These are phyloP conservation scores for Paramyrothecium sp. DNA, from an alignment of 2,329 filamentous ascomycete species.

Conservation along the genomic window DNA sequence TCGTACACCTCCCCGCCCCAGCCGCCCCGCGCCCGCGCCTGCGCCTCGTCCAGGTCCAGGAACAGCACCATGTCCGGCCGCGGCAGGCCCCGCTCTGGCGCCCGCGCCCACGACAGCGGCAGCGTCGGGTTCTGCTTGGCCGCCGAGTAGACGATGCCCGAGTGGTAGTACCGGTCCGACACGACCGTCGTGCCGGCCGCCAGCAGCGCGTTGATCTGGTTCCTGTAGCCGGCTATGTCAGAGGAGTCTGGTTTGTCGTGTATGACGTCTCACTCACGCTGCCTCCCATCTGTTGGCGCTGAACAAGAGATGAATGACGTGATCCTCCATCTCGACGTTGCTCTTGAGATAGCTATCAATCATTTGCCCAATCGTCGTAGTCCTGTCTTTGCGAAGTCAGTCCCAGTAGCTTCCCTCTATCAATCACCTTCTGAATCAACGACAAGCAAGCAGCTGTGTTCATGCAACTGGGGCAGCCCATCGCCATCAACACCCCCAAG, in stretches of 20 bases:
- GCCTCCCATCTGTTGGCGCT: constrained; percentile 89
- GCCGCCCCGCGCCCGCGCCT: constrained; percentile 74
- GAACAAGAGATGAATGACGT: constrained; percentile 87
- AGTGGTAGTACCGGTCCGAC: constrained; percentile 93
- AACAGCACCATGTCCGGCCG: constrained; percentile 87
- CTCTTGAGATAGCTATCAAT: constrained; percentile 81
- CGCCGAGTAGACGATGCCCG: constrained; percentile 87
- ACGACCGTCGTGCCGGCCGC: constrained; percentile 71
- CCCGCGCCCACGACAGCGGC: constrained; percentile 74
- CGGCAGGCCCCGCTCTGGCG: constrained; percentile 82
- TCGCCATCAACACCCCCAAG: neutral
- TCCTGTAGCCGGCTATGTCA: constrained; percentile 27
- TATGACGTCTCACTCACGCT: constrained; percentile 43
- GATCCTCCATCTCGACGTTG: constrained; percentile 73
- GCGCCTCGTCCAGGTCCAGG: constrained; percentile 73
- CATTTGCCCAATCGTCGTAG: constrained; percentile 81
- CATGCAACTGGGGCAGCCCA: no score
- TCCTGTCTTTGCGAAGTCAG: constrained; percentile 66
- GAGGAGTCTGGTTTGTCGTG: neutral
- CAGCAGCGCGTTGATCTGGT: constrained; percentile 53
- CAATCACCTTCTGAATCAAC: neutral
- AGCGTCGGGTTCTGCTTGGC: constrained; percentile 77
- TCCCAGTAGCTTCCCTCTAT: constrained; percentile 7
- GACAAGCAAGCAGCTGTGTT: neutral
- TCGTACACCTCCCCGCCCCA: constrained; percentile 92